A percentile compares a stretch with the other conserved stretches of the same genome.
Conservation (phyloP, 768 basidiomycete species). For the Pleurotus citrinopileatus region DNA sequence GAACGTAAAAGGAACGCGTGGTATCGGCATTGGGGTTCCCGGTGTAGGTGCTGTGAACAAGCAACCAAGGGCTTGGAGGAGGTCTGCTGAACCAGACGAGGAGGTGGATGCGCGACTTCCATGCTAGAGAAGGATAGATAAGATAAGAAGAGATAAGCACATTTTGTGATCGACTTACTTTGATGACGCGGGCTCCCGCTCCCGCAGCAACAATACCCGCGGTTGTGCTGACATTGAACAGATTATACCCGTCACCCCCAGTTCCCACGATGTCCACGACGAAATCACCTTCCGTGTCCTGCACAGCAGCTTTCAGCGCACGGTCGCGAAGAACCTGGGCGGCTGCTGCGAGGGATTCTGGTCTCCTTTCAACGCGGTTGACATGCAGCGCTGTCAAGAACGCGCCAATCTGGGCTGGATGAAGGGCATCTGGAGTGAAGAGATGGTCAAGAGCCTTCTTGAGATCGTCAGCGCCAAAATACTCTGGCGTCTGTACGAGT, state of each 20-base stretch:
- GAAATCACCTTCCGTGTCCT: conserved; percentile 63
- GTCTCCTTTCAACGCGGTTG: conserved; percentile 70
- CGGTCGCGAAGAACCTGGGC: conserved; percentile 72
- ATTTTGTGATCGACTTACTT: conserved; percentile 47
- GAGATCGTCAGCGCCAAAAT: conserved; percentile 78
- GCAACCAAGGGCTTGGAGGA: conserved; percentile 82
- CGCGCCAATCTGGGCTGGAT: conserved; percentile 79
- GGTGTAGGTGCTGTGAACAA: conserved; percentile 65
- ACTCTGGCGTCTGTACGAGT: conserved; percentile 77
- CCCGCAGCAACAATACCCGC: conserved; percentile 94
- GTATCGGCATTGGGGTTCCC: conserved; percentile 52
- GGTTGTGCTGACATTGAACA: conserved; percentile 96
- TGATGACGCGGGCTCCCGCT: conserved; percentile 89
- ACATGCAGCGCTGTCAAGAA: conserved; percentile 87
- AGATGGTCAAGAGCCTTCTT: conserved; percentile 70
- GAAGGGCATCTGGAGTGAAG: conserved; percentile 60
- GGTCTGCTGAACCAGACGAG: conserved; percentile 90
- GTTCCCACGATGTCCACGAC: conserved; percentile 89
- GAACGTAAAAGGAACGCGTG: conserved; percentile 81
- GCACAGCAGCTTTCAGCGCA: conserved; percentile 59
- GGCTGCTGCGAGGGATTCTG: conserved; percentile 77
- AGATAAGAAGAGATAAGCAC: conserved; percentile 8
- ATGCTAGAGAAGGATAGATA: conserved; percentile 54
- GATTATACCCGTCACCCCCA: conserved; percentile 93
- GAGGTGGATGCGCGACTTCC: conserved; percentile 91